Evolutionary conservation across 805 yeast genomes (phyloP).

Genomic region (Candida sithepensis): DNA sequence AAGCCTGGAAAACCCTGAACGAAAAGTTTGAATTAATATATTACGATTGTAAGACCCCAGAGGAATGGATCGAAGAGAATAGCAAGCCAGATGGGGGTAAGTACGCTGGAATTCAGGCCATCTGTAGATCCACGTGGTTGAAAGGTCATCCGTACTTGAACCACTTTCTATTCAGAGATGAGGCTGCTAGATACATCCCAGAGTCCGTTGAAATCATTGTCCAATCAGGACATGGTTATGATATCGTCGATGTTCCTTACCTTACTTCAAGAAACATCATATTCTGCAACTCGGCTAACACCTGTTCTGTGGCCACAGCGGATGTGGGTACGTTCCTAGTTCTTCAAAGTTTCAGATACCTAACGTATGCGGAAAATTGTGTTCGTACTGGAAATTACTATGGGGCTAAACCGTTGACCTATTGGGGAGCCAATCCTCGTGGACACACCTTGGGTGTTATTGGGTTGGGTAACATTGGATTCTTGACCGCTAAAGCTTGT

Average conservation of each 20-base stretch:
- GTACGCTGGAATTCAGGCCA: constrained; percentile 34
- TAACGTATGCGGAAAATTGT: constrained; percentile 37
- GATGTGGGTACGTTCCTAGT: constrained; percentile 35
- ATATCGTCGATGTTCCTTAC: constrained; percentile 36
- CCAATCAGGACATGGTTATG: constrained; percentile 39
- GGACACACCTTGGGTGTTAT: constrained; percentile 43
- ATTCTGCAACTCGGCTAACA: constrained; percentile 38
- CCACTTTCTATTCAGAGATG: constrained; percentile 33
- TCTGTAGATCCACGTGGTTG: constrained; percentile 38
- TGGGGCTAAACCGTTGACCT: constrained; percentile 29
- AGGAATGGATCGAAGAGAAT: constrained; percentile 34
- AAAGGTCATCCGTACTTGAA: constrained; percentile 36
- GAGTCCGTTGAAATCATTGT: constrained; percentile 34
- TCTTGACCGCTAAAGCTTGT: constrained; percentile 39
- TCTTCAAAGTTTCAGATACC: constrained; percentile 32
- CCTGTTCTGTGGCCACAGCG: constrained; percentile 38
- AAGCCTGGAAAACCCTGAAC: constrained; percentile 34
- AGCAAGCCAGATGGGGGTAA: constrained; percentile 36
- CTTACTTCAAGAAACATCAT: constrained; percentile 31
- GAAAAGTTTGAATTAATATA: constrained; percentile 34
- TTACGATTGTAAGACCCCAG: constrained; percentile 32
- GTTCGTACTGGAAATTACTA: constrained; percentile 32
- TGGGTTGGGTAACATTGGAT: constrained; percentile 48
- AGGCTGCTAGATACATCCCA: constrained; percentile 31
- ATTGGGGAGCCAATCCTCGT: constrained; percentile 37